phyloP scores from a whole-genome alignment of 2,329 filamentous ascomycete species.

The Blastomyces gilchristii region DNA sequence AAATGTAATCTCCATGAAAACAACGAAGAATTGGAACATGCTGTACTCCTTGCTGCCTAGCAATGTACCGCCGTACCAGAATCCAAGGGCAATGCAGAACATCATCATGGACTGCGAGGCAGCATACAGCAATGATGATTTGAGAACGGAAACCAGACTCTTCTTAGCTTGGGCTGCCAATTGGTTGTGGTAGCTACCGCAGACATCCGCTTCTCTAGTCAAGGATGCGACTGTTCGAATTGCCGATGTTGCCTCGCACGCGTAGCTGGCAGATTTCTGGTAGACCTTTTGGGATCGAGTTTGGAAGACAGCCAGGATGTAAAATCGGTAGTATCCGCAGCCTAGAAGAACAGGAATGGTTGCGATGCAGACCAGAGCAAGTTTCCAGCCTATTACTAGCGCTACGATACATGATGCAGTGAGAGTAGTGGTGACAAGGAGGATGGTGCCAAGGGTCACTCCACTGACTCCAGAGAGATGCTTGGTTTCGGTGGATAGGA shows the following conservation, averaged over 20 bases:
- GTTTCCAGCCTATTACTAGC: constrained; percentile 74
- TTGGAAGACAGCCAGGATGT: constrained; percentile 69
- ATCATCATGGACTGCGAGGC: constrained; percentile 76
- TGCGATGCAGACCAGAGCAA: constrained; percentile 70
- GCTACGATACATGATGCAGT: constrained; percentile 60
- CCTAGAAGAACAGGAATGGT: constrained; percentile 66
- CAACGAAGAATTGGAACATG: constrained; percentile 84
- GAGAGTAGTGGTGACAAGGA: constrained; percentile 71
- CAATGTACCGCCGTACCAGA: constrained; percentile 81
- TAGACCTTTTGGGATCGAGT: constrained; percentile 70
- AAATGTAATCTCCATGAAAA: constrained; percentile 80
- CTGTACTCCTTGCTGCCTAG: constrained; percentile 61
- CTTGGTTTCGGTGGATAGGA: constrained; percentile 81
- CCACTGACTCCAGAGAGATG: constrained; percentile 82
- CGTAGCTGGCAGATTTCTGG: constrained; percentile 69
- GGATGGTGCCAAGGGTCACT: constrained; percentile 72
- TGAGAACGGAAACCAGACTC: constrained; percentile 63
- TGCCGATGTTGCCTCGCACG: constrained; percentile 85
- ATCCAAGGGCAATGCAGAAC: constrained; percentile 73
- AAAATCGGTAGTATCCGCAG: constrained; percentile 83
- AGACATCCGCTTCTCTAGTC: constrained; percentile 75
- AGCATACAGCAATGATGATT: constrained; percentile 70
- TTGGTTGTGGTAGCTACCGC: constrained; percentile 56
- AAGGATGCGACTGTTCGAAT: constrained; percentile 90
- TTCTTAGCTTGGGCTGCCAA: constrained; percentile 56